Evolutionary conservation across 495 filamentous ascomycete genomes (phyloP), one percentile per base, ranked within the genome.

Genomic region (Penicillium crystallinum): DNA sequence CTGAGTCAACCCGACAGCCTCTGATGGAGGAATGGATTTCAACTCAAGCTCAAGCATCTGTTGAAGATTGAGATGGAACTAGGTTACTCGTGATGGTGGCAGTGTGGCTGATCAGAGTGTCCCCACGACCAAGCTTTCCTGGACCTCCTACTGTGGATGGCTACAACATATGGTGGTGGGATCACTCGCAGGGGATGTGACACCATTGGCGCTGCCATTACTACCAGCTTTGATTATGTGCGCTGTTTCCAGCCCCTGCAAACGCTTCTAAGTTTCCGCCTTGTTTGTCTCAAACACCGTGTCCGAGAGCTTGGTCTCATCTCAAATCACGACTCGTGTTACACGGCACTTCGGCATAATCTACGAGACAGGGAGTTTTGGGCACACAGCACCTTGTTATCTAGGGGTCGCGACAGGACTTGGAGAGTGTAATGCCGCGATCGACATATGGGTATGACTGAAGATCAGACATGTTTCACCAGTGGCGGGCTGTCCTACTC

Each of bases 1-100:
- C 64, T 12, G 65, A 67, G 21, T 60, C 67, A 6, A 57, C 61
- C 12, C 85, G 88, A 25, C 86, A 90, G 60, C 85, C 85, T 47
- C 82, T 90, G 77, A 88, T 97, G 85, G 91, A 97, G 75, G 89
- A 91, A 63, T 96, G 90, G 87, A 92, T 96, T 40, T 81, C 82
- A 8, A 90, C 85, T 10, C 88, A 90, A 54, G 71, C 68, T 3
- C 70, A 74, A 50, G 62, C 59, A n/a, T 62, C 63, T 37, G 31
- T 71, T 21, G 72, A 75, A 48, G 78, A 81, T 7, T 27, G 23
- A 46, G 76, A 78, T 47, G 74, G 62, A 64, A 58, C 22, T 19
- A 35, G n/a, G 29, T 36, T 2, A 8, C 30, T n/a, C 18, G 38
- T 38, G 17, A 49, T 9, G 12, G 23, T 9, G 2, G 9, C 14